These are phyloP conservation scores for Debaryomycetaceae sp. DNA, from an alignment of 1,139 yeast species.

Conservation along the genomic window DNA sequence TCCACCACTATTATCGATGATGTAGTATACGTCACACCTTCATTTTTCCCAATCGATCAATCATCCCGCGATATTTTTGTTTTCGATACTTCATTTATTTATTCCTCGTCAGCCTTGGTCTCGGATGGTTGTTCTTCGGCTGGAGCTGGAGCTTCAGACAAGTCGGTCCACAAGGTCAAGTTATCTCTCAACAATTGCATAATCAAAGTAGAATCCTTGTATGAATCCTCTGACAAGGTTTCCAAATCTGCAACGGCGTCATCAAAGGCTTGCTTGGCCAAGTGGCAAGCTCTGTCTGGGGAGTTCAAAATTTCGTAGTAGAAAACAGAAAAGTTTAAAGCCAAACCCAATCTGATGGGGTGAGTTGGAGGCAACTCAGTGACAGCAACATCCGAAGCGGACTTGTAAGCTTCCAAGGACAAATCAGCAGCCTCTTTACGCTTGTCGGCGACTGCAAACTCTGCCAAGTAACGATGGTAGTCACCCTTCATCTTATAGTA, in stretches of 20 bases:
- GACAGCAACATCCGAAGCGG: slow-evolving; percentile 95
- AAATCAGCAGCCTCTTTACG: slow-evolving; percentile 91
- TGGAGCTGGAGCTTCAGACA: slow-evolving; percentile 80
- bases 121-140: slow-evolving; percentile 46
- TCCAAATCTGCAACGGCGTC: slow-evolving; percentile 99
- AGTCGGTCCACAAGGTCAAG: slow-evolving; percentile 98
- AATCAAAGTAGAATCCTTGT: slow-evolving; percentile 95
- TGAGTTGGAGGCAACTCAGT: slow-evolving; percentile 98
- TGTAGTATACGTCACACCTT: not conserved
- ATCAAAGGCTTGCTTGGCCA: slow-evolving; percentile 98
- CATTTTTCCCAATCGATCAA: not conserved
- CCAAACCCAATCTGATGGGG: slow-evolving; percentile 97
- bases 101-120: slow-evolving; percentile 37
- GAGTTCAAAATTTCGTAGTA: slow-evolving; percentile 97
- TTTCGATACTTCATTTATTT: slow-evolving; percentile 11
- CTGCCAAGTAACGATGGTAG: slow-evolving; percentile 98
- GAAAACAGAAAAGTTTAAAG: slow-evolving; percentile 95
- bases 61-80: not conserved
- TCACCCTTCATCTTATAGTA: slow-evolving; percentile 99
- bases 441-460: slow-evolving; percentile 87
- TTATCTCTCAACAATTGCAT: slow-evolving; percentile 99
- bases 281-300: slow-evolving; percentile 97
- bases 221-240: slow-evolving; percentile 94
- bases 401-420: slow-evolving; percentile 90
- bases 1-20: not conserved